These are phyloP conservation scores for Mucor saturninus DNA, from an alignment of 371 early-diverging fungal species.

Conservation along the genomic window DNA sequence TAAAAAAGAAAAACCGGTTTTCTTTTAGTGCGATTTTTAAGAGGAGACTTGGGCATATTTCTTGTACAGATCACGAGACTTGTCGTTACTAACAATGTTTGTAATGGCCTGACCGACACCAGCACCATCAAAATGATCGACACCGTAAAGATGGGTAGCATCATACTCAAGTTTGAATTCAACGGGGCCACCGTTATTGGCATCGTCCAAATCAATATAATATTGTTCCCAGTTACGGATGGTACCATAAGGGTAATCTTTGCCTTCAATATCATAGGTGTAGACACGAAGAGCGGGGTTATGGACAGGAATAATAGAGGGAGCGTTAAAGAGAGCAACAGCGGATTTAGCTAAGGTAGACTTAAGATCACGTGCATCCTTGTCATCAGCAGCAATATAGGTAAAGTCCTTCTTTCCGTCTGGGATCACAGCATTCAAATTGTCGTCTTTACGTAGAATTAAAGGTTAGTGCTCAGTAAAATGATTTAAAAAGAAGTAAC, in stretches of 20 bases:
- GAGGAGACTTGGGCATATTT: slow-evolving; percentile 18
- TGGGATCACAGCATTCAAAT: slow-evolving; percentile 24
- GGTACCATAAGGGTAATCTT: slow-evolving; percentile 30
- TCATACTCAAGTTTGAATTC: slow-evolving; percentile 52
- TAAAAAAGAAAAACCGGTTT: neutral
- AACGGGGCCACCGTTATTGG: slow-evolving; percentile 35
- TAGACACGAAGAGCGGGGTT: slow-evolving; percentile 63
- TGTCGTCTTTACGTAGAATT: slow-evolving; percentile 19
- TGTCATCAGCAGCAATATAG: slow-evolving; percentile 15
- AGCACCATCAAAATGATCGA: slow-evolving; percentile 34
- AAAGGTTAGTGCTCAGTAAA: too few relatives aligned
- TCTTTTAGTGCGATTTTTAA: slow-evolving; percentile 1
- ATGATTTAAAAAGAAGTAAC: neutral
- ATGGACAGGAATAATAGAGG: slow-evolving; percentile 55
- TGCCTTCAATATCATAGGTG: slow-evolving; percentile 34
- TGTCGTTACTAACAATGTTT: slow-evolving; percentile 12
- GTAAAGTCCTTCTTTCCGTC: neutral
- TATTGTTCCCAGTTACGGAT: slow-evolving; percentile 60
- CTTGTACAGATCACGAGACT: slow-evolving; percentile 14
- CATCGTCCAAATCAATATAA: slow-evolving; percentile 50
- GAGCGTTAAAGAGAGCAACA: slow-evolving; percentile 50
- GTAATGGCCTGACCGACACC: slow-evolving; percentile 24
- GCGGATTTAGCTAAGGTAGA: slow-evolving; percentile 10
- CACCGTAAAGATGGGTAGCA: slow-evolving; percentile 45
- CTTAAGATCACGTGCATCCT: neutral